phyloP scores from a whole-genome alignment of 257 asterid genomes.

The Nicotiana paniculata region DNA sequence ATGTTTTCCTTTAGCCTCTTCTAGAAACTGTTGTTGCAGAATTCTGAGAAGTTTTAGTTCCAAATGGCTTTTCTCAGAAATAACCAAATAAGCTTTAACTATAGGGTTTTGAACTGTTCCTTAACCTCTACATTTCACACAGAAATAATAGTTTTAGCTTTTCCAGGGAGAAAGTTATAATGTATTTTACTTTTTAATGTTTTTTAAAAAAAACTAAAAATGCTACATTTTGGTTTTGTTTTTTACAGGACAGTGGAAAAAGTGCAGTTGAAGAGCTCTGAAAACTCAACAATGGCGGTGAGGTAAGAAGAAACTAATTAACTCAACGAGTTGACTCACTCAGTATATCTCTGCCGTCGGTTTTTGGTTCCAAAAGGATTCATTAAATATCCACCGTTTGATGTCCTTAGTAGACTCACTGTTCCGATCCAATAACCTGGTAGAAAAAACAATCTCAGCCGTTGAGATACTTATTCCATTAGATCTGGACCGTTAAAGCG shows the following conservation, averaged over 20 bases:
- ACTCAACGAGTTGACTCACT: constrained; percentile 33
- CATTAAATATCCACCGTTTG: constrained; percentile 33
- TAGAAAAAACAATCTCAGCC: constrained; percentile 24
- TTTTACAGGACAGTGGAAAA: constrained; percentile 38
- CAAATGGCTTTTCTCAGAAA: no score
- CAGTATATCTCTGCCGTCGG: constrained; percentile 25
- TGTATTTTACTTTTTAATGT: neutral
- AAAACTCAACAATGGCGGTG: constrained; percentile 72
- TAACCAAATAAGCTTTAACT: no score
- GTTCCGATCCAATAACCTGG: constrained; percentile 3
- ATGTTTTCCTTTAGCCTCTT: neutral
- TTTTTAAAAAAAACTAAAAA: neutral
- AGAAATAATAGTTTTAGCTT: neutral
- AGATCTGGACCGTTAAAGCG: constrained; percentile 48
- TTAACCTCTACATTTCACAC: neutral
- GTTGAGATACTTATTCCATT: constrained; percentile 29
- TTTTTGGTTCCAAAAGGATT: constrained; percentile 11
- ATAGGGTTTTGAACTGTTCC: neutral
- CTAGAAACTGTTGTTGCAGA: constrained; percentile 1
- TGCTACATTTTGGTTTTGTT: neutral
- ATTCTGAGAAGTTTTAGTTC: neutral
- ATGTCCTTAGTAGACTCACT: constrained; percentile 18
- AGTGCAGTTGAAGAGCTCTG: constrained; percentile 46
- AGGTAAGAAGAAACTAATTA: constrained; percentile 31
- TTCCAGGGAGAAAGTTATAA: neutral